Percentiles rank a stretch among this genome's conserved stretches.
Conservation (phyloP, 768 basidiomycete species). For the Phylloporus sp. region DNA sequence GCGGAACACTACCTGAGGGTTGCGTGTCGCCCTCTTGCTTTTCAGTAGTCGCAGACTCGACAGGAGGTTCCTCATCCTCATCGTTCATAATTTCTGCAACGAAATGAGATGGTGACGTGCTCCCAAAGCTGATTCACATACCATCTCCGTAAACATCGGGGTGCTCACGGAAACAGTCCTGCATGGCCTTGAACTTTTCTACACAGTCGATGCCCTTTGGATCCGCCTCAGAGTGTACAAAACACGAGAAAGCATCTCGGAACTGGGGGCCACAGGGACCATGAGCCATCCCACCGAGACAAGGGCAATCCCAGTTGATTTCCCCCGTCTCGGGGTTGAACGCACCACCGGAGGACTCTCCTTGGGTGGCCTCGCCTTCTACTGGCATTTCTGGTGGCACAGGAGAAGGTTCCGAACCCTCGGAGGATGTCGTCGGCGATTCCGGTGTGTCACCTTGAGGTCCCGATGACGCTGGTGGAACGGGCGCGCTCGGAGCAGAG, state of each 20-base stretch:
- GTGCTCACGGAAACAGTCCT: slow-evolving; percentile 93
- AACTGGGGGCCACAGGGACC: slow-evolving; percentile 94
- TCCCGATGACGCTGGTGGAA: slow-evolving; percentile 14
- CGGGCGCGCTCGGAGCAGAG: slow-evolving; percentile 12
- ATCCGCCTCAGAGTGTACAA: slow-evolving; percentile 89
- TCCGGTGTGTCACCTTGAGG: slow-evolving; percentile 20
- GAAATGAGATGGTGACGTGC: slow-evolving; percentile 2
- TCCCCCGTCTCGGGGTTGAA: slow-evolving; percentile 97
- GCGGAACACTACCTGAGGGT: slow-evolving; percentile 2
- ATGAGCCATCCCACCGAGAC: slow-evolving; percentile 97
- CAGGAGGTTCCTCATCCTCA: slow-evolving; percentile 47
- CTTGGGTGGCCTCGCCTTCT: slow-evolving; percentile 26
- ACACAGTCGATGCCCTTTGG: slow-evolving; percentile 98
- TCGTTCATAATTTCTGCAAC: slow-evolving; percentile 63
- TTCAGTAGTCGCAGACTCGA: slow-evolving; percentile 1
- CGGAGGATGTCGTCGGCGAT: neutral
- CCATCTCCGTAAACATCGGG: slow-evolving; percentile 96
- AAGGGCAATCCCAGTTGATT: slow-evolving; percentile 99
- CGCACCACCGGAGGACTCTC: slow-evolving; percentile 46
- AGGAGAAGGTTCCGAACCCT: slow-evolving; percentile 8
- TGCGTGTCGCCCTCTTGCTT: slow-evolving; percentile 5
- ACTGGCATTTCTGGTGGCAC: slow-evolving; percentile 2
- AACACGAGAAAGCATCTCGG: slow-evolving; percentile 94
- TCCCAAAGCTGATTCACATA: slow-evolving; percentile 36
- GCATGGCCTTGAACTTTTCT: slow-evolving; percentile 97